phyloP scores from a whole-genome alignment of 306 rosid species.

The Betula pendula region DNA sequence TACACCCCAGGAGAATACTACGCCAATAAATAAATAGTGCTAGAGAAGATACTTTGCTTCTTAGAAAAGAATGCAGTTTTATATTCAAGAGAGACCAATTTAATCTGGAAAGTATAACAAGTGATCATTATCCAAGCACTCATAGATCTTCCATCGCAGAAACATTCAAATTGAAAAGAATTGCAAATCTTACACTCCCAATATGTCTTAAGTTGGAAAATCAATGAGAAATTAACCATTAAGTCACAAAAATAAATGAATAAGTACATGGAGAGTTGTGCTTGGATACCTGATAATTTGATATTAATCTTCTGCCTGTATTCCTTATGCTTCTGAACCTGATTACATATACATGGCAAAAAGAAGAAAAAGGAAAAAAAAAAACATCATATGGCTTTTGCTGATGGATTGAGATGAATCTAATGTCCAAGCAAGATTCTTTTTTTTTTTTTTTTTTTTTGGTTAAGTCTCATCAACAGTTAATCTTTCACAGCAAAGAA shows the following conservation, averaged over 20 bases:
- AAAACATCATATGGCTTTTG: slow-evolving; percentile 1
- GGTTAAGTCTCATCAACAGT: background rate
- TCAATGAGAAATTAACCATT: background rate
- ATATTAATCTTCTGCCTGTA: slow-evolving; percentile 76
- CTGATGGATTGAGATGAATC: background rate
- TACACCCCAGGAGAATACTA: background rate
- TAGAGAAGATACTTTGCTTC: background rate
- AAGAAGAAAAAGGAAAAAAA: slow-evolving; percentile 12
- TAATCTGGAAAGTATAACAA: background rate
- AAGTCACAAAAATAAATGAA: slow-evolving; percentile 12
- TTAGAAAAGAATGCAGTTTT: background rate
- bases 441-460: background rate
- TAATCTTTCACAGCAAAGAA: background rate
- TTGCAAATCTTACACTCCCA: background rate
- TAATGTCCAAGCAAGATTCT: background rate
- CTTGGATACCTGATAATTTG: slow-evolving; percentile 70
- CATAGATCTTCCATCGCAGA: background rate
- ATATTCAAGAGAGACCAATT: background rate
- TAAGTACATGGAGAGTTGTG: background rate
- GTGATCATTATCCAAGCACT: background rate
- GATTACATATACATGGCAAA: slow-evolving; percentile 33
- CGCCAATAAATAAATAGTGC: background rate
- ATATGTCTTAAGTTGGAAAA: background rate
- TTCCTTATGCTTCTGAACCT: slow-evolving; percentile 76
- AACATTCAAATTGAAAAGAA: background rate